Conservation (phyloP, 1,139 yeast species). For the Diutina sp. region DNA sequence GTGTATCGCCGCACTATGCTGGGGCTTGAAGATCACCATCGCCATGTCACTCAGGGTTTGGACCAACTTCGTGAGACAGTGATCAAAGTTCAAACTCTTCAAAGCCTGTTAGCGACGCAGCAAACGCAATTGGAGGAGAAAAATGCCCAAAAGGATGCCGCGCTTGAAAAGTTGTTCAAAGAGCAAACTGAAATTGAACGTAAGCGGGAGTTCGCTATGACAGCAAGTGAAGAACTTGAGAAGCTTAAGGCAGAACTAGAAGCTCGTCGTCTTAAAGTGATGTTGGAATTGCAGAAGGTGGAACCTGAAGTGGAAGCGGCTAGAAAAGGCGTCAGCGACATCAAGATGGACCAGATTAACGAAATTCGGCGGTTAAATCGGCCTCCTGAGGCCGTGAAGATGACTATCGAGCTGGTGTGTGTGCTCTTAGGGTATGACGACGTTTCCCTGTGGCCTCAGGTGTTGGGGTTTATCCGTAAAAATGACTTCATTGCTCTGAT, state of each 20-base stretch:
- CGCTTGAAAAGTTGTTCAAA: conserved; percentile 65
- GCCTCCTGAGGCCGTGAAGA: conserved; percentile 82
- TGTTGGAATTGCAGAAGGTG: conserved; percentile 55
- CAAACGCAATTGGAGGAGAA: conserved; percentile 37
- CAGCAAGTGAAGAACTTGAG: conserved; percentile 58
- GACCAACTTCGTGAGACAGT: conserved; percentile 72
- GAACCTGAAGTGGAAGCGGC: conserved; percentile 85
- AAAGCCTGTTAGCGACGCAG: conserved; percentile 41
- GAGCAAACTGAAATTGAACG: conserved; percentile 92
- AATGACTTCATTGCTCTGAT: conserved; percentile 85
- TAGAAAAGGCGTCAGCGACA: conserved; percentile 75
- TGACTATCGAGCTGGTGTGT: conserved; percentile 85
- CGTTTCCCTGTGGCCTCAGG: conserved; percentile 70
- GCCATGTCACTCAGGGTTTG: conserved; percentile 63
- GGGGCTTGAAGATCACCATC: conserved; percentile 52
- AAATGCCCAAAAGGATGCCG: conserved; percentile 55
- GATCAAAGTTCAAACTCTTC: conserved; percentile 52
- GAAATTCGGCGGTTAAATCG: conserved; percentile 82
- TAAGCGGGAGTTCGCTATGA: conserved; percentile 74
- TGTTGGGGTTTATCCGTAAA: conserved; percentile 63
- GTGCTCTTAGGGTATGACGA: conserved; percentile 53
- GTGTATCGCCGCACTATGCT: conserved; percentile 19
- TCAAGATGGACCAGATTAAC: conserved; percentile 83
- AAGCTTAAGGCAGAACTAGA: conserved; percentile 54
- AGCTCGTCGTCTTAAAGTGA: conserved; percentile 41